These are phyloP conservation scores for Phytophthora multivora DNA, from an alignment of 352 stramenopile genomes.

Conservation along the genomic window DNA sequence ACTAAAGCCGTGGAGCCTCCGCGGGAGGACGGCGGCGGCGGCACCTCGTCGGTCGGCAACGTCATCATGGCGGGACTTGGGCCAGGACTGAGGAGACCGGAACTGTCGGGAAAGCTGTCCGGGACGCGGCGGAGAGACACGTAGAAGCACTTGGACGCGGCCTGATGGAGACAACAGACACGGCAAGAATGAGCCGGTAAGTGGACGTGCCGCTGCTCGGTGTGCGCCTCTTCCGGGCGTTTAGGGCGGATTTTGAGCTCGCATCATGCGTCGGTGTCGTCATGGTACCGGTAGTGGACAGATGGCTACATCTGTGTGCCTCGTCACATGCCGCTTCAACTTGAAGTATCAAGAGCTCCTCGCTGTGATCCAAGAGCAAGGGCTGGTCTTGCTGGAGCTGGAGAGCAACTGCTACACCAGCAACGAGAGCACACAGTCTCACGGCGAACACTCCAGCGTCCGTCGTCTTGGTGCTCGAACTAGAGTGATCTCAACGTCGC, in stretches of 20 bases:
- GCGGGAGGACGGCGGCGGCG: slow-evolving; percentile 20
- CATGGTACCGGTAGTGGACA: slow-evolving; percentile 19
- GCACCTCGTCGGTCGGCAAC: slow-evolving; percentile 32
- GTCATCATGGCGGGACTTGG: slow-evolving; percentile 30
- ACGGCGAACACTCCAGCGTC: background rate
- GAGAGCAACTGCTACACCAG: background rate
- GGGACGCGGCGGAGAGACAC: slow-evolving; percentile 15
- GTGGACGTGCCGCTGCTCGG: background rate
- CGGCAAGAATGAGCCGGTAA: background rate
- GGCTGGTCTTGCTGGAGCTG: too few relatives aligned
- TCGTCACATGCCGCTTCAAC: slow-evolving; percentile 8
- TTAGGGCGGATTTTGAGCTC: slow-evolving; percentile 5
- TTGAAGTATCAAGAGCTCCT: background rate
- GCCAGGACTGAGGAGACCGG: background rate
- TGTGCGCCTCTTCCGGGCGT: slow-evolving; percentile 22
- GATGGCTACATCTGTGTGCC: slow-evolving; percentile 17
- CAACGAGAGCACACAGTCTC: slow-evolving; percentile 1
- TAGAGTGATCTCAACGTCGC: slow-evolving; percentile 1
- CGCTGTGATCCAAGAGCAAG: too few relatives aligned
- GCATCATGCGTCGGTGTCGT: slow-evolving; percentile 16
- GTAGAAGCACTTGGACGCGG: background rate
- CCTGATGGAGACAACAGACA: background rate
- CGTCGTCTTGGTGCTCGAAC: too few relatives aligned
- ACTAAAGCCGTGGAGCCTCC: slow-evolving; percentile 25
- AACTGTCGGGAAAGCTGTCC: background rate